Base-by-base conservation (phyloP, 345 rosid genomes). In the Geranium brycei region DNA sequence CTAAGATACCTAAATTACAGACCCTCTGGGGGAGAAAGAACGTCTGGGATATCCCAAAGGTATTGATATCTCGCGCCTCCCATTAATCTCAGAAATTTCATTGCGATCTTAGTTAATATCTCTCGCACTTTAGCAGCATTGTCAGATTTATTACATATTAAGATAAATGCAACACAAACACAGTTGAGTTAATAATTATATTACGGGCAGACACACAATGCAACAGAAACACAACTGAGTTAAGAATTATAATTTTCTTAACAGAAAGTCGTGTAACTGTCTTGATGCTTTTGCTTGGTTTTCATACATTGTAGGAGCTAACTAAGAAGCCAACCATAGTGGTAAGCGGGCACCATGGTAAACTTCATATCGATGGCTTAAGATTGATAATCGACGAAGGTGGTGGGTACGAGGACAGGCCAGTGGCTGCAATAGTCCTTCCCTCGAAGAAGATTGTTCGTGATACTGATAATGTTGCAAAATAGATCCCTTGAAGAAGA, bases 301-400 rank as follows among this genome's bases (percentile, higher is more conserved):
- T 65, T 38, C 58, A 6, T 31, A 28, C 60, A 23, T 14, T 51
- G 5, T 72, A 83, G 85, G 86, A 79, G 64, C 63, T 83, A 65
- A 65, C 69, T 3, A 77, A 72, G 66, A 79, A 80, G 17, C 67
- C 82, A 10, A 83, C 85, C 4, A 65, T 87, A 73, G 66, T 92
- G 57, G 85, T 86, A 12, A 92, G 98, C 17, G 95, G 96, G 0
- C 88, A 85, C 84, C 97, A 87, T 23, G 95, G 83, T 55, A 85
- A 84, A 70, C 96, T 92, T 72, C 85, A 82, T 35, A 73, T 92
- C 7, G 88, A 89, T 61, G 95, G 86, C 51, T 73, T 85, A 70
- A 81, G 98, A 73, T 65, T 92, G 80, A 77, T 87, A 64, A 82
- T 92, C 16, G 96, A 92, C 59, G 95, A 92, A 83, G 85, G 91